Base-by-base conservation (phyloP, 345 rosid species). In the Aurinia saxatilis region DNA sequence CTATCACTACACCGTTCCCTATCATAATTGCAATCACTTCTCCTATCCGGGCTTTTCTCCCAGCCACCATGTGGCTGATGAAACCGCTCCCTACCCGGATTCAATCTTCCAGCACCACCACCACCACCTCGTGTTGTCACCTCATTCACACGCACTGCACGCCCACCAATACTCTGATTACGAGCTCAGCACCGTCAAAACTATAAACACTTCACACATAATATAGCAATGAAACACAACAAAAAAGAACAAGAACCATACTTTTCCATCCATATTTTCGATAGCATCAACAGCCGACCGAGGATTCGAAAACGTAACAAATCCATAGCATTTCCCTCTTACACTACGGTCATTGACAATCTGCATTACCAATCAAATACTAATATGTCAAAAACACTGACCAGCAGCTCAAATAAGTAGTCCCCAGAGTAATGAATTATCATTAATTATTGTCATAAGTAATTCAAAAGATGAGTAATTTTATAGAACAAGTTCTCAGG, bases 251-350 rank as follows among this genome's bases (percentile, higher is more conserved):
- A 63, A 71, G 16, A 37, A 70, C 6, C 65, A 60, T 86, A 92
- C 98, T 91, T 85, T 78, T 60, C 93, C 98, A 71, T 92, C 73
- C 98, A 87, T 89, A 68, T 84, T 86, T 56, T 57, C 77, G 42
- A 92, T 89, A 56, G 98, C 98, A 67, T 82, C 93, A 75, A 62
- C 57, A 5, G 87, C 96, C 0, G 93, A 87, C 54, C 95, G 71
- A 46, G 86, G 96, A 55, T 82, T 87, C 33, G 84, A 62, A 61
- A 77, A 92, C 45, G 96, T 92, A 46, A 89, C 93, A 65, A 92
- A 89, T 47, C 91, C 87, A 60, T 82, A 89, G 72, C 93, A 86
- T 68, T 83, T 88, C 61, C 96, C 98, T 63, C 87, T 83, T 10
- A 86, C 68, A 25, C 78, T 63, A 14, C 74, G 79, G 41, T 91